Percentiles rank a stretch among this genome's conserved stretches.
phyloP scores from a whole-genome alignment of 192 early-diverging fungal genomes.

The Coemansia sp. region DNA sequence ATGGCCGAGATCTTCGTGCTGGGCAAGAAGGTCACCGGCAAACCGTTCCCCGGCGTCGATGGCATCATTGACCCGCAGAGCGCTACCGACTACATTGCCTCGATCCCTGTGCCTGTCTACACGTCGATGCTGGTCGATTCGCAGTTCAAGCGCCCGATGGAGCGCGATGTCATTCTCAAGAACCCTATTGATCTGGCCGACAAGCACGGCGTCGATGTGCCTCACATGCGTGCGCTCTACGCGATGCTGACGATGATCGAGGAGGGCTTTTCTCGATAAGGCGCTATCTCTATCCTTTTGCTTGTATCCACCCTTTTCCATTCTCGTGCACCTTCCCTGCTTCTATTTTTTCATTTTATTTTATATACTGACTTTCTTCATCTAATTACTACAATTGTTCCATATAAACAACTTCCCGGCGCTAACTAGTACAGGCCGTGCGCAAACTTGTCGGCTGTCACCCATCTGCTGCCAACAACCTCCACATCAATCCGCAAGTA shows the following conservation, averaged over 20 bases:
- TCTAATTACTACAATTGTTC: background rate
- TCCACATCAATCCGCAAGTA: slow-evolving; percentile 75
- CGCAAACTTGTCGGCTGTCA: slow-evolving; percentile 54
- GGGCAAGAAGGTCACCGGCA: slow-evolving; percentile 42
- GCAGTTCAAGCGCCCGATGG: slow-evolving; percentile 52
- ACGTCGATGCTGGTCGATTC: slow-evolving; percentile 55
- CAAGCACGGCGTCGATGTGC: slow-evolving; percentile 40
- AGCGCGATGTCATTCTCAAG: slow-evolving; percentile 51
- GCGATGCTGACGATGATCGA: slow-evolving; percentile 48
- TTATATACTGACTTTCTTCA: background rate
- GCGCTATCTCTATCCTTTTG: background rate
- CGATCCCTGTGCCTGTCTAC: slow-evolving; percentile 45
- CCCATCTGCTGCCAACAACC: slow-evolving; percentile 62
- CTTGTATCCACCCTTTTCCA: background rate
- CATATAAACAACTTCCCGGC: background rate
- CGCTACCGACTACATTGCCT: slow-evolving; percentile 41
- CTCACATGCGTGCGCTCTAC: slow-evolving; percentile 48
- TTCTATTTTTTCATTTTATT: background rate
- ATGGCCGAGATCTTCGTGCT: slow-evolving; percentile 52
- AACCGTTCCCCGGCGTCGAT: slow-evolving; percentile 42
- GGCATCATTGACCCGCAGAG: slow-evolving; percentile 45
- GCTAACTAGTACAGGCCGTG: slow-evolving; percentile 26
- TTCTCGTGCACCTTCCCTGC: background rate
- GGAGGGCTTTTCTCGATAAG: slow-evolving; percentile 25
- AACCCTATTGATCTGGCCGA: slow-evolving; percentile 48